These are phyloP conservation scores for Mycena amicta DNA, from an alignment of 768 basidiomycete species.

Conservation along the genomic window DNA sequence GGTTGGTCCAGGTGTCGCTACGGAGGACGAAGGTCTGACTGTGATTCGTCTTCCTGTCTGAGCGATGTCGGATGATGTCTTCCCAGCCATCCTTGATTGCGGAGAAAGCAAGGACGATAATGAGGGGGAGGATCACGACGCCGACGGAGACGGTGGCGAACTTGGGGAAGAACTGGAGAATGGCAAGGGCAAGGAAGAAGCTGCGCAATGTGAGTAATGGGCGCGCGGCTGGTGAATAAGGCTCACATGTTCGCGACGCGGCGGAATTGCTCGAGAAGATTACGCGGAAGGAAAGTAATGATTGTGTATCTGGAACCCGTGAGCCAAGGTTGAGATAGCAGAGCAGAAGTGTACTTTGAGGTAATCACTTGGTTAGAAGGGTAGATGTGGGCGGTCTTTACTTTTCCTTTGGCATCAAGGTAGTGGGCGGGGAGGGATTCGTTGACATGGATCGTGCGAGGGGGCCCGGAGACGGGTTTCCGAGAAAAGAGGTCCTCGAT, in stretches of 20 bases:
- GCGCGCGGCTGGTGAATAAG: background rate
- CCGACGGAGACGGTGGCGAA: constrained; percentile 96
- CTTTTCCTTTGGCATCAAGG: constrained; percentile 45
- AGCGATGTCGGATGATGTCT: constrained; percentile 95
- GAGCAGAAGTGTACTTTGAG: background rate
- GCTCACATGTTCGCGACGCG: constrained; percentile 72
- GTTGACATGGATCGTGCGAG: constrained; percentile 54
- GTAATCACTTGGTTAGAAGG: constrained; percentile 50
- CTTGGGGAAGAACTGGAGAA: constrained; percentile 44
- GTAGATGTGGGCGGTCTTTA: constrained; percentile 44
- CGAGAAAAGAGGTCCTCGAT: constrained; percentile 51
- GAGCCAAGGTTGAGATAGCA: background rate
- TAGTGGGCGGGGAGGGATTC: constrained; percentile 46
- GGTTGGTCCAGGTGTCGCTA: constrained; percentile 68
- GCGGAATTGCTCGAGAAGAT: constrained; percentile 71
- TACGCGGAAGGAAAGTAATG: constrained; percentile 70
- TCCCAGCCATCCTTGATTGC: constrained; percentile 95
- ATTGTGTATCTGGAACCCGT: constrained; percentile 38
- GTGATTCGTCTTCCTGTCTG: constrained; percentile 84
- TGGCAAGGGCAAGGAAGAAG: constrained; percentile 38
- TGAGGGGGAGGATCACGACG: constrained; percentile 85
- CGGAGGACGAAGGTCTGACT: constrained; percentile 64
- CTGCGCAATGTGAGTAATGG: constrained; percentile 24
- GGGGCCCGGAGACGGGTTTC: constrained; percentile 36
- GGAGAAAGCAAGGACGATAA: constrained; percentile 86